phyloP scores from a whole-genome alignment of 2,329 filamentous ascomycete species.

The Rhynchosporium secalis region DNA sequence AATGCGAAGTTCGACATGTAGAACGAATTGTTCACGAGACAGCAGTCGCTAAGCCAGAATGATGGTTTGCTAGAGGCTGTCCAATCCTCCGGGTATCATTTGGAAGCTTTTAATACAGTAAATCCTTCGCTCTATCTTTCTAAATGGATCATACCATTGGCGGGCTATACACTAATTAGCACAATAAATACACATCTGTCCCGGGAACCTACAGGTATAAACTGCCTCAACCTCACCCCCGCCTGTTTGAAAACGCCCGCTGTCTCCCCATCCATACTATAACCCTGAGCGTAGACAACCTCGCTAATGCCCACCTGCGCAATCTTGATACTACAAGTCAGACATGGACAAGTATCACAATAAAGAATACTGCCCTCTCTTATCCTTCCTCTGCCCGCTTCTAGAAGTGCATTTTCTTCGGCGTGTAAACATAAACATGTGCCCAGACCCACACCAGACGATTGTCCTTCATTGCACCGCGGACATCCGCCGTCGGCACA shows the following conservation, averaged over 20 bases:
- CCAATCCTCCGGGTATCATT: constrained; percentile 6
- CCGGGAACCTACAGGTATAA: constrained; percentile 67
- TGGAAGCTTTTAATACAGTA: not conserved
- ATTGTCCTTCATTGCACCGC: constrained; percentile 77
- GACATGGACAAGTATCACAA: constrained; percentile 93
- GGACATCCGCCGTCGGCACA: constrained; percentile 90
- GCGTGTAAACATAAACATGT: constrained; percentile 97
- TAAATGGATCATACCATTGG: constrained; percentile 64
- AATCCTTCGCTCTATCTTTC: constrained; percentile 43
- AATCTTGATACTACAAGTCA: constrained; percentile 99
- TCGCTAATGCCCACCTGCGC: constrained; percentile 93
- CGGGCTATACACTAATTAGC: constrained; percentile 48
- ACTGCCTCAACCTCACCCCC: constrained; percentile 83
- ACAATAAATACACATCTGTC: constrained; percentile 10
- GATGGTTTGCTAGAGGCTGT: not conserved
- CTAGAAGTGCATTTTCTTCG: constrained; percentile 93
- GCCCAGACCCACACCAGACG: constrained; percentile 69
- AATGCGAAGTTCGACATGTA: no score
- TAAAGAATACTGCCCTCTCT: constrained; percentile 81
- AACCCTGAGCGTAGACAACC: constrained; percentile 90
- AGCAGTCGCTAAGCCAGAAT: not conserved
- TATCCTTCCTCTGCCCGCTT: constrained; percentile 89
- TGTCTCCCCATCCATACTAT: constrained; percentile 89
- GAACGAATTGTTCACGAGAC: not conserved
- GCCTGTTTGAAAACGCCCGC: constrained; percentile 81